phyloP scores from a whole-genome alignment of 2,329 filamentous ascomycete species.

The Blastomyces gilchristii region DNA sequence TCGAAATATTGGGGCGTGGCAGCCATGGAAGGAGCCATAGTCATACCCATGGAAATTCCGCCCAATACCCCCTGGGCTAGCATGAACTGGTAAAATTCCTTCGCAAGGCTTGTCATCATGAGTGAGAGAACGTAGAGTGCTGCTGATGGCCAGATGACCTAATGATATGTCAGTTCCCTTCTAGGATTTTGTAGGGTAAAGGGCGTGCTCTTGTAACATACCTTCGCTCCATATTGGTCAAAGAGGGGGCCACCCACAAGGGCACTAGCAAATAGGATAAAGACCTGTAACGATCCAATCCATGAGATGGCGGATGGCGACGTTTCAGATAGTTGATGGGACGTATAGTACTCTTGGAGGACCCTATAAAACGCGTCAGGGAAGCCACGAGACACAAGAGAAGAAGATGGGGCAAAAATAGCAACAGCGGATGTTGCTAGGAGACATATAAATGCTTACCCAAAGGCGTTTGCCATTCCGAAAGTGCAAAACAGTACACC shows the following conservation, averaged over 20 bases:
- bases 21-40: conserved; percentile 55
- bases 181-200: background rate
- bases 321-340: conserved; percentile 29
- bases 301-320: conserved; percentile 43
- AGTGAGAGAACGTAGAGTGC: conserved; percentile 41
- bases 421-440: background rate
- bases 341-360: conserved; percentile 45
- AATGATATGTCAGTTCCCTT: background rate
- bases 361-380: conserved; percentile 37
- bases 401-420: background rate
- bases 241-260: conserved; percentile 45
- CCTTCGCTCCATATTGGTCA: conserved; percentile 26
- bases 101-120: conserved; percentile 44
- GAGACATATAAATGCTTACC: conserved; percentile 13
- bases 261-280: conserved; percentile 43
- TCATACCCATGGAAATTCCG: conserved; percentile 48
- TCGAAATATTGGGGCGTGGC: conserved; percentile 57
- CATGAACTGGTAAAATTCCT: conserved; percentile 44
- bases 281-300: conserved; percentile 44
- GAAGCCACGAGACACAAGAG: background rate
- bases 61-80: conserved; percentile 43
- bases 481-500: conserved; percentile 23
- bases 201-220: background rate
- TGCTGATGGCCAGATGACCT: conserved; percentile 15
- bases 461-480: conserved; percentile 22